These are phyloP conservation scores for Penicillium nordicum DNA, from an alignment of 2,329 filamentous ascomycete species.

Conservation along the genomic window DNA sequence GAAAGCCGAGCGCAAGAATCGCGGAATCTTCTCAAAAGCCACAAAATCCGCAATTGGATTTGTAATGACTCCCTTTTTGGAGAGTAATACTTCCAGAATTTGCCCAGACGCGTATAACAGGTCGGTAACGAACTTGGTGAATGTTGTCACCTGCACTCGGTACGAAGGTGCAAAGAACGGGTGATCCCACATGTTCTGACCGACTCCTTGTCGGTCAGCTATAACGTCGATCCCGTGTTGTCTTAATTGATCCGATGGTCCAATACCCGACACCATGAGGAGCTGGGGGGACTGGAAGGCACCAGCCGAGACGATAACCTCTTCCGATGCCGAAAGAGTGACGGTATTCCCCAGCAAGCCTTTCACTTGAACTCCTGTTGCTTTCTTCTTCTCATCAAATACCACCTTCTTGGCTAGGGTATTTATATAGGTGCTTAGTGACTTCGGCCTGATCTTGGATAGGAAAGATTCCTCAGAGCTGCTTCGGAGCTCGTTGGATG, in stretches of 20 bases:
- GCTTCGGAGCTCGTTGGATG: constrained; percentile 24
- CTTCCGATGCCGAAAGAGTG: constrained; percentile 48
- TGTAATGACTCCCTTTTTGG: constrained; percentile 23
- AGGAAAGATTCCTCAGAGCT: constrained; percentile 39
- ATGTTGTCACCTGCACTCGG: constrained; percentile 27
- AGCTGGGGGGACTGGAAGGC: constrained; percentile 54
- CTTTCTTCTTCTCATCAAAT: constrained; percentile 39
- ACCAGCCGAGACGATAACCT: constrained; percentile 52
- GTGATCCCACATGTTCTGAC: constrained; percentile 39
- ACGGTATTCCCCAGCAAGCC: constrained; percentile 10
- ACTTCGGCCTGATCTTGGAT: constrained; percentile 20
- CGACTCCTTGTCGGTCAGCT: constrained; percentile 32
- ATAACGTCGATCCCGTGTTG: constrained; percentile 28
- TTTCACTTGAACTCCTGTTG: constrained; percentile 41
- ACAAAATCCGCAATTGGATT: constrained; percentile 27
- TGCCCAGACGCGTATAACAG: constrained; percentile 13
- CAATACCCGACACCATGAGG: constrained; percentile 51
- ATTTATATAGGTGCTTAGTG: constrained; percentile 41
- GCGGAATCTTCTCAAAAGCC: constrained; percentile 36
- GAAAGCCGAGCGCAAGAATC: constrained; percentile 17
- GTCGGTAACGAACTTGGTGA: constrained; percentile 19
- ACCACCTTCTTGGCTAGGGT: constrained; percentile 48
- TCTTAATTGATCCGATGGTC: constrained; percentile 34
- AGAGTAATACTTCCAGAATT: constrained; percentile 4
- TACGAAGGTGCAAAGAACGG: constrained; percentile 29